Evolutionary conservation across 148 eudicot genomes (phyloP).

Genomic region (Pharnaceum exiguum): DNA sequence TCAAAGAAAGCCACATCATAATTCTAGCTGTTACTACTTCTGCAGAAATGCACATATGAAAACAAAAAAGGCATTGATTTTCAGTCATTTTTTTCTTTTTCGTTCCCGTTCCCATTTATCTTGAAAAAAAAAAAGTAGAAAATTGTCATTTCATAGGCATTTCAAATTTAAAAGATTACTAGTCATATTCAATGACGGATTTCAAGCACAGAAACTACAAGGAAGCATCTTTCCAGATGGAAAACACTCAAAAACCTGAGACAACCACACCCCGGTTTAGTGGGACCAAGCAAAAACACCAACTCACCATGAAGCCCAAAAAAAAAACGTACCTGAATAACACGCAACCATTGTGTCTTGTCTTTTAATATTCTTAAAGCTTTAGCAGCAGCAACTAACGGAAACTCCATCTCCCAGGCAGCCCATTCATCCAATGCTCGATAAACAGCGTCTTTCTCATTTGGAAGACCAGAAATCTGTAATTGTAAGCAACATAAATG

Average conservation of each 20-base stretch:
- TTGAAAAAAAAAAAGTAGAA: no score
- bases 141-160: no score
- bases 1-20: no score
- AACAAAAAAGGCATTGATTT: no score
- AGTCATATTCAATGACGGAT: no score
- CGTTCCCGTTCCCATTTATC: no score
- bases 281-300: background rate
- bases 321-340: conserved; percentile 55
- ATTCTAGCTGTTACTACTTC: no score
- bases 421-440: conserved; percentile 80
- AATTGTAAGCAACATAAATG: background rate
- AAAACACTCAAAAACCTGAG: background rate
- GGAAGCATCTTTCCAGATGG: no score
- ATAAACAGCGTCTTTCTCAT: conserved; percentile 83
- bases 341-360: conserved; percentile 64
- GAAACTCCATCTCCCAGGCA: conserved; percentile 92
- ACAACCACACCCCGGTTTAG: background rate
- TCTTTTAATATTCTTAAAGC: conserved; percentile 67
- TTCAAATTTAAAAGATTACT: no score
- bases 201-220: no score
- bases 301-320: background rate
- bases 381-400: conserved; percentile 86
- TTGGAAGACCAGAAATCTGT: conserved; percentile 72
- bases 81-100: no score
- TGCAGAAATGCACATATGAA: no score